These are phyloP conservation scores for Babesia sp. DNA, from an alignment of 169 alveolate species.

Conservation along the genomic window DNA sequence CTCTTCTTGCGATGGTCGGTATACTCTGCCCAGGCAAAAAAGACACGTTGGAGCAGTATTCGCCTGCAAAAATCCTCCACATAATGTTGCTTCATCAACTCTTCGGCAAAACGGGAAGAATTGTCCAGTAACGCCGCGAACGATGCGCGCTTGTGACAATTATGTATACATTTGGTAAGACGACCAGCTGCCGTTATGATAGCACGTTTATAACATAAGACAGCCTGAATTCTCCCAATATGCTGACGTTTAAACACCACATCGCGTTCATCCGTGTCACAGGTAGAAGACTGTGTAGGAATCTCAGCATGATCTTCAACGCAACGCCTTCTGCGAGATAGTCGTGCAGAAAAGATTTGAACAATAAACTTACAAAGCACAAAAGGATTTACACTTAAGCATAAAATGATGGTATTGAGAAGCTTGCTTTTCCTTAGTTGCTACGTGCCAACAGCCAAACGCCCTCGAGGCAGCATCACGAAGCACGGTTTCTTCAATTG, in stretches of 20 bases:
- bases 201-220: slow-evolving; percentile 9
- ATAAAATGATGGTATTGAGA: slow-evolving; percentile 6
- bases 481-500: background rate
- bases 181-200: slow-evolving; percentile 26
- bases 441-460: slow-evolving; percentile 11
- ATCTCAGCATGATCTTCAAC: background rate
- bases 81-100: background rate
- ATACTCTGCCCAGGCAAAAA: slow-evolving; percentile 12
- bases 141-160: slow-evolving; percentile 4
- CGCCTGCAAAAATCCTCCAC: background rate
- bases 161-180: background rate
- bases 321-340: background rate
- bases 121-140: background rate
- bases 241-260: background rate
- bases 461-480: slow-evolving; percentile 14
- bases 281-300: background rate
- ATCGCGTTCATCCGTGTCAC: background rate
- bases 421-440: slow-evolving; percentile 32
- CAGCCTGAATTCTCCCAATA: slow-evolving; percentile 1
- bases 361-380: slow-evolving; percentile 16
- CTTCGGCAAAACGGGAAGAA: background rate
- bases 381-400: slow-evolving; percentile 20
- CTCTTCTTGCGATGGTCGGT: slow-evolving; percentile 4
- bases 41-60: background rate
- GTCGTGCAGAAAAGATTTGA: background rate